Evolutionary conservation across 352 stramenopile genomes (phyloP).

Genomic region (Thalassiosira hispida): DNA sequence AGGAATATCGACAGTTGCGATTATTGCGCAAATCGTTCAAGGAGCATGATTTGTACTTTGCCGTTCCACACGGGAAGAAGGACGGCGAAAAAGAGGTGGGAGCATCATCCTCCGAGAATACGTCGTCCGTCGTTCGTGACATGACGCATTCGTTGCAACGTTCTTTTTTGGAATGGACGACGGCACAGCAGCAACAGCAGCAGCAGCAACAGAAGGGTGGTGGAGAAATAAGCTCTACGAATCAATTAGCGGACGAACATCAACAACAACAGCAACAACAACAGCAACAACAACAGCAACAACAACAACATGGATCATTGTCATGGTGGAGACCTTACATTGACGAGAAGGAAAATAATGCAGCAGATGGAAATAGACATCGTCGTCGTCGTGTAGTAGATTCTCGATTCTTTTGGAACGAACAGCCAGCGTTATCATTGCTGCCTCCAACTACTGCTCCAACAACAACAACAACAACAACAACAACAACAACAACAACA

Average conservation of each 20-base stretch:
- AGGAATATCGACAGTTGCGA: conserved; percentile 70
- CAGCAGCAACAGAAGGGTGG: conserved; percentile 1
- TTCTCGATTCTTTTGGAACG: conserved; percentile 93
- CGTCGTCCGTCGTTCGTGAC: conserved; percentile 59
- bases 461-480: background rate
- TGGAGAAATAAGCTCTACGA: background rate
- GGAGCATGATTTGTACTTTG: conserved; percentile 79
- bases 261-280: too few species aligned
- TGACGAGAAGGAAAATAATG: conserved; percentile 4
- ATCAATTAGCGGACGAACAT: too few species aligned
- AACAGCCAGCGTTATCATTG: conserved; percentile 63
- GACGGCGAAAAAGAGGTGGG: conserved; percentile 7
- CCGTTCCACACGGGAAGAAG: conserved; percentile 17
- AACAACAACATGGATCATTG: too few species aligned
- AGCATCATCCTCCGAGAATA: too few species aligned
- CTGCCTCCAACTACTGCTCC: conserved; percentile 7
- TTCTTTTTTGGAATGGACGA: conserved; percentile 44
- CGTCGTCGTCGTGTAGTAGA: conserved; percentile 64
- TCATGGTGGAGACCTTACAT: background rate
- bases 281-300: too few species aligned
- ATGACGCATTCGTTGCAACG: conserved; percentile 70
- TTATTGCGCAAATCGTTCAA: conserved; percentile 72
- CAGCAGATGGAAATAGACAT: background rate
- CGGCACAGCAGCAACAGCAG: conserved; percentile 1
- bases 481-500: background rate